phyloP scores from a whole-genome alignment of 768 basidiomycete genomes.

The Rhodotorula taiwanensis region DNA sequence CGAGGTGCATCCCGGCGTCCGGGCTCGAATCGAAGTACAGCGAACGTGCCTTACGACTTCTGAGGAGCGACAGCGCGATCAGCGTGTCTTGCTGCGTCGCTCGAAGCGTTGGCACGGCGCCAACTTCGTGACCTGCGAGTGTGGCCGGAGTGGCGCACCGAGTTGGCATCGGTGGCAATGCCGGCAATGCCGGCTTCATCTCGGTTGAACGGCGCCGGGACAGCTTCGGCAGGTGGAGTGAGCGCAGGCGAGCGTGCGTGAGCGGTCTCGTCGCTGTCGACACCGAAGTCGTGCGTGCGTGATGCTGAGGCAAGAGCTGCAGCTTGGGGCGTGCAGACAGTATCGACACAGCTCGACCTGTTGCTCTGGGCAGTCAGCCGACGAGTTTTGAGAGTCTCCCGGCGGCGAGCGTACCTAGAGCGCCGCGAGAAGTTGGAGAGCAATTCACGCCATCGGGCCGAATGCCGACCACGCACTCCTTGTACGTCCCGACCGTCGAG shows the following conservation, averaged over 20 bases:
- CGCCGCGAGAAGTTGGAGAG: neutral
- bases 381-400: no score
- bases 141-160: neutral
- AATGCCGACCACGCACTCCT: constrained; percentile 10
- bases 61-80: constrained; percentile 20
- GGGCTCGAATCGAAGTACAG: neutral
- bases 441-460: constrained; percentile 9
- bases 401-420: constrained; percentile 12
- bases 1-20: neutral
- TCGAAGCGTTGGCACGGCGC: constrained; percentile 5
- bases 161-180: no score
- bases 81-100: constrained; percentile 15
- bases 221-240: constrained; percentile 20
- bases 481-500: constrained; percentile 2
- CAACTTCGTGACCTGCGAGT: neutral
- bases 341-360: constrained; percentile 33
- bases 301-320: constrained; percentile 14
- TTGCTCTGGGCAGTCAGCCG: no score
- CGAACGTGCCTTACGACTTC: neutral
- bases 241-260: constrained; percentile 25
- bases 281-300: neutral
- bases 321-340: constrained; percentile 20
- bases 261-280: neutral
- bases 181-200: no score
- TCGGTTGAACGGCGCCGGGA: neutral